These are phyloP conservation scores for Phoenix dactylifera DNA, from an alignment of 176 grass and related monocot species.

Conservation along the genomic window DNA sequence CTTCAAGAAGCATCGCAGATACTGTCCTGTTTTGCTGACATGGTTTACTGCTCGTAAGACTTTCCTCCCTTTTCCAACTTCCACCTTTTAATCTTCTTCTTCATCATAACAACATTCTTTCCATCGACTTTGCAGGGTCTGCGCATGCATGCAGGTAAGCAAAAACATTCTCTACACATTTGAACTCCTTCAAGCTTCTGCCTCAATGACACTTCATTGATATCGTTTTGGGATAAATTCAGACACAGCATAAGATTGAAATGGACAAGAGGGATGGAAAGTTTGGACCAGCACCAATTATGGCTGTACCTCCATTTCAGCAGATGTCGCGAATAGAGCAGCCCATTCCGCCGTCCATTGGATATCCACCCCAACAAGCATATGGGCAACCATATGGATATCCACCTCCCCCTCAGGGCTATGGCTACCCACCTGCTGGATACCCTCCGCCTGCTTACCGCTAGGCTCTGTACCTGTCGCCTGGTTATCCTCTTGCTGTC, in stretches of 20 bases:
- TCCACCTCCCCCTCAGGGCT: constrained; percentile 38
- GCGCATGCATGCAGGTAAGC: constrained; percentile 94
- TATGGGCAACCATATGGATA: constrained; percentile 46
- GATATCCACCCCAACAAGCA: constrained; percentile 31
- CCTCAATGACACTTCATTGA: constrained; percentile 5
- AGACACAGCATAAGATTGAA: constrained; percentile 85
- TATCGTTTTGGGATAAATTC: constrained; percentile 19
- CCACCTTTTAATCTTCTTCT: too few species aligned
- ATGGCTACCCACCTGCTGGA: constrained; percentile 15
- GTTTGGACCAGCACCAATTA: constrained; percentile 35
- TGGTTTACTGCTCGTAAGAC: constrained; percentile 93
- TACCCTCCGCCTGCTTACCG: constrained; percentile 39
- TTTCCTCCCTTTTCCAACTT: neutral
- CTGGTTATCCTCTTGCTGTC: too few species aligned
- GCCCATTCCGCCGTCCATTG: constrained; percentile 34
- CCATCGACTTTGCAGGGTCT: constrained; percentile 51
- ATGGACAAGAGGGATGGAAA: constrained; percentile 86
- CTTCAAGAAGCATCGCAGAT: constrained; percentile 89
- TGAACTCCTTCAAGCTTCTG: neutral
- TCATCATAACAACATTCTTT: too few species aligned
- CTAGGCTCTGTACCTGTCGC: too few species aligned
- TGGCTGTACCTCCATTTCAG: constrained; percentile 80
- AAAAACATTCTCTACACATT: neutral
- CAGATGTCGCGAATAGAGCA: constrained; percentile 77
- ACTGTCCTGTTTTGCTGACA: constrained; percentile 68